Base-by-base conservation (phyloP, 192 early-diverging fungal species). In the Coemansia sp. region DNA sequence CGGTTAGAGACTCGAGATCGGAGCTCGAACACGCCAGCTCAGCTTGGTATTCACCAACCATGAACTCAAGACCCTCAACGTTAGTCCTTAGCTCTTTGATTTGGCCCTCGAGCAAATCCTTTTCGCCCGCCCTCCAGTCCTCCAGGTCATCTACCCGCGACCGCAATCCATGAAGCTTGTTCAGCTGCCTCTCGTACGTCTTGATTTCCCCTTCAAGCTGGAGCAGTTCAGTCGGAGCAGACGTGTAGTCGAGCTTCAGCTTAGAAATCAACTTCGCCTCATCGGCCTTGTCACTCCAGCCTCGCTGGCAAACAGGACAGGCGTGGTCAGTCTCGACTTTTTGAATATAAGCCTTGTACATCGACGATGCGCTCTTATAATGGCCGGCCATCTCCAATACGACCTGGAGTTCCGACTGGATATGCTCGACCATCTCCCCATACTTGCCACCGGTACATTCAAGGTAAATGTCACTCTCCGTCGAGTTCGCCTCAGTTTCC, bases 271-370 rank as follows among this genome's bases (percentile, higher is more conserved):
- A 60, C 46, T 74, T 67, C 20, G 33, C 55, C 43, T 79, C 77
- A 61, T 84, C 93, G 9, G 79, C 64, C 13, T 86, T 75, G 41
- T 65, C 68, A n/a, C 75, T 76, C 79, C 96, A 97, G 0, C 79
- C 81, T n/a, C 94, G 89, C 16, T 77, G 77, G 74, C 97, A 98
- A 7, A 98, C 84, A 10, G 95, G 93, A 63, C 97, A 98, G 29
- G 85, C 75, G 39, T 91, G 87, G 43, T 80, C 83, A 15, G 75
- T 78, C 61, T 94, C 73, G 18, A 88, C 86, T 68, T 89, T 86
- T 15, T 73, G 68, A n/a, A 92, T 74, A 55, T 90, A 95, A 4
- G 89, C 84, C 20, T 43, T 68, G 69, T 94, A 95, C 79, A 94
- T 86, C 2, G 80, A 71, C 41, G 77, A 65, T 16, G 84, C 88